Conservation (phyloP, 768 basidiomycete species). For the Boletus barrowsii region DNA sequence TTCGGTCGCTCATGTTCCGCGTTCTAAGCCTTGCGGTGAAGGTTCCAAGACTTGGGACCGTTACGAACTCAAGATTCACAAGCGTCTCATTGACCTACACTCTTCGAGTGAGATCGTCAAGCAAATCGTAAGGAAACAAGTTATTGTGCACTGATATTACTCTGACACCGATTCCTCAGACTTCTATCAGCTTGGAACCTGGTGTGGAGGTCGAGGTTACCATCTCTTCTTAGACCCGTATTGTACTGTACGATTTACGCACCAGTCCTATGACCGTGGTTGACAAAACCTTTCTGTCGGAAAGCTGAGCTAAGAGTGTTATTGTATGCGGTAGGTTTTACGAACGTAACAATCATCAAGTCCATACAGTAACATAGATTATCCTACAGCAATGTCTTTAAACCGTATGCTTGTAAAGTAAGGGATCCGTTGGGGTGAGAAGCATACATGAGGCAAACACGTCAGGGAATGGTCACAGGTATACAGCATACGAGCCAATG, state of each 20-base stretch:
- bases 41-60: constrained; percentile 99
- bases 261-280: not conserved
- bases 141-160: not conserved
- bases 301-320: not conserved
- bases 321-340: constrained; percentile 10
- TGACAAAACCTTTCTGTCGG: not conserved
- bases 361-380: constrained; percentile 13
- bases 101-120: constrained; percentile 99
- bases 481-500: constrained; percentile 73
- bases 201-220: constrained; percentile 99
- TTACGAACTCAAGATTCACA: constrained; percentile 99
- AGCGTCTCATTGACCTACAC: constrained; percentile 98
- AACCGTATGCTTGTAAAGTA: not conserved
- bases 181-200: constrained; percentile 97
- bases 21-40: constrained; percentile 90
- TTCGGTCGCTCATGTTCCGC: not conserved
- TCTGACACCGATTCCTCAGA: constrained; percentile 46
- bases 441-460: constrained; percentile 8
- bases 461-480: constrained; percentile 40
- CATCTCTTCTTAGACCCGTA: constrained; percentile 63
- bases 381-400: constrained; percentile 11
- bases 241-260: constrained; percentile 1
- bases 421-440: constrained; percentile 5
- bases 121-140: constrained; percentile 80
- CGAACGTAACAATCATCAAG: constrained; percentile 4